Evolutionary conservation across 2,329 filamentous ascomycete genomes (phyloP).

Genomic region (Colletotrichum neosansevieriae): DNA sequence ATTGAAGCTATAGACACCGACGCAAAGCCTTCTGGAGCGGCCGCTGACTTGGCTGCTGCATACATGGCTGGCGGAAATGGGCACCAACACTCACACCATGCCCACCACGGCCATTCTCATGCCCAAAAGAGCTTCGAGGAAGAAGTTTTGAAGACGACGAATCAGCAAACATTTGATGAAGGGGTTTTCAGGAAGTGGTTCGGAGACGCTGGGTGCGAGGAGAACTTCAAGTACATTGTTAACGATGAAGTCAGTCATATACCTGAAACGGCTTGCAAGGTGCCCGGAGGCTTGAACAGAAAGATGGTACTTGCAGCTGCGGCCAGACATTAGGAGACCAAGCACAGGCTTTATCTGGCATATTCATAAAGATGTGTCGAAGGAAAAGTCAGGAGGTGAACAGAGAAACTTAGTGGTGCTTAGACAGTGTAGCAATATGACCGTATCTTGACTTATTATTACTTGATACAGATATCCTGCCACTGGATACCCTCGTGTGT

Average conservation of each 20-base stretch:
- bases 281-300: constrained; percentile 23
- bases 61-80: background rate
- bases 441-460: background rate
- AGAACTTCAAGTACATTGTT: constrained; percentile 22
- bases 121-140: constrained; percentile 2
- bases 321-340: background rate
- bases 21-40: constrained; percentile 20
- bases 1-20: constrained; percentile 47
- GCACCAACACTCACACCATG: background rate
- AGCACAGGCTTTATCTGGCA: too few species aligned
- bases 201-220: constrained; percentile 58
- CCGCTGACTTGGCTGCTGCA: constrained; percentile 36
- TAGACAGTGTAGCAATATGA: too few species aligned
- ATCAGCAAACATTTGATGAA: constrained; percentile 44
- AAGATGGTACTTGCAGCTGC: constrained; percentile 31
- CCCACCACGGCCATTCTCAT: background rate
- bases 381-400: too few species aligned
- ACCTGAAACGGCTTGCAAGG: constrained; percentile 14
- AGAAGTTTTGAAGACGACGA: constrained; percentile 41
- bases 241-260: constrained; percentile 34
- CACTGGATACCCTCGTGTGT: background rate
- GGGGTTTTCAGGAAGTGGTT: constrained; percentile 42
- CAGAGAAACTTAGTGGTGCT: too few species aligned
- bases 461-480: constrained; percentile 23
- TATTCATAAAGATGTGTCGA: too few species aligned